These are phyloP conservation scores for Talaromyces verruculosus DNA, from an alignment of 2,329 filamentous ascomycete genomes.

Conservation along the genomic window DNA sequence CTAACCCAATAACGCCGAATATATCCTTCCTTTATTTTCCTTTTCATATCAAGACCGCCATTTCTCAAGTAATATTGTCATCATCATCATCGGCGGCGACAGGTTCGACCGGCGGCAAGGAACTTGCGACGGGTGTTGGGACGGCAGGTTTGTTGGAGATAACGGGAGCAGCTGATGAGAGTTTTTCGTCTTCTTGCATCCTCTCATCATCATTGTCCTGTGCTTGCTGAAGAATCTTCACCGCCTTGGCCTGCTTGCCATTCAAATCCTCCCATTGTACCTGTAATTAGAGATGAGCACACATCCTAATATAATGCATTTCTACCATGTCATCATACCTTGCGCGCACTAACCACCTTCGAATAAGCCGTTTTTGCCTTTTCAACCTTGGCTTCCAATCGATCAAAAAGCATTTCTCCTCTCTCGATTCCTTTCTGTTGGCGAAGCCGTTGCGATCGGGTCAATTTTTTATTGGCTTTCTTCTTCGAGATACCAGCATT, in stretches of 20 bases:
- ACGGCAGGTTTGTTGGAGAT: background rate
- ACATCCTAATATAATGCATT: background rate
- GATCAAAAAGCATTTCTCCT: slow-evolving; percentile 56
- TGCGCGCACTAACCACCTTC: slow-evolving; percentile 41
- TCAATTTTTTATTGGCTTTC: slow-evolving; percentile 49
- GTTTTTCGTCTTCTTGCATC: slow-evolving; percentile 35
- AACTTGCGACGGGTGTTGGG: slow-evolving; percentile 24
- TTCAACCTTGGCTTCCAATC: slow-evolving; percentile 55
- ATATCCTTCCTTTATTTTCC: slow-evolving; percentile 21
- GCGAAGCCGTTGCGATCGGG: slow-evolving; percentile 54
- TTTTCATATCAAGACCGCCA: background rate
- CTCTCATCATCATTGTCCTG: slow-evolving; percentile 53
- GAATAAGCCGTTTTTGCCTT: slow-evolving; percentile 52
- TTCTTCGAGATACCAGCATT: slow-evolving; percentile 56
- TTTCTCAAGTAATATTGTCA: slow-evolving; percentile 46
- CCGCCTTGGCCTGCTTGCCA: slow-evolving; percentile 31
- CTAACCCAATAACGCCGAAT: slow-evolving; percentile 17
- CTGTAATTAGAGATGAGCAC: slow-evolving; percentile 25
- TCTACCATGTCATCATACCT: slow-evolving; percentile 28
- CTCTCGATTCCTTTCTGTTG: slow-evolving; percentile 57
- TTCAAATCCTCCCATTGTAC: slow-evolving; percentile 46
- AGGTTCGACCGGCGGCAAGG: slow-evolving; percentile 26
- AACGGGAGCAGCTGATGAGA: slow-evolving; percentile 9
- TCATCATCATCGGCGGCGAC: slow-evolving; percentile 39
- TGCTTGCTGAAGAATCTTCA: slow-evolving; percentile 46